These are phyloP conservation scores for Paramecium octaurelia DNA, from an alignment of 73 alveolate species.

Conservation along the genomic window DNA sequence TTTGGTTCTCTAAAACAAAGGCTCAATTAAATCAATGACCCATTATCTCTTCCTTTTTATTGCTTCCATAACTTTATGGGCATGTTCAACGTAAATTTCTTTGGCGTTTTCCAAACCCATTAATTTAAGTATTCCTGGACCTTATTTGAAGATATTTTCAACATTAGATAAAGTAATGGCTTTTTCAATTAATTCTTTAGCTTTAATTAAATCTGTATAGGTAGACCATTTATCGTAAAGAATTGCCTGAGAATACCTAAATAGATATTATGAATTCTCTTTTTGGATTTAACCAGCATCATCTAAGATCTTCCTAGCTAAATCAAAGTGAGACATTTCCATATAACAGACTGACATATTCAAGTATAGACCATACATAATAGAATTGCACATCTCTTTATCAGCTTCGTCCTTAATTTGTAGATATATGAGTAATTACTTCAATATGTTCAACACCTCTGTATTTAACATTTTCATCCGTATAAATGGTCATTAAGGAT, in stretches of 20 bases:
- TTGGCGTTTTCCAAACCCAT: conserved; percentile 17
- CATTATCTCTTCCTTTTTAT: not conserved
- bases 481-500: conserved; percentile 5
- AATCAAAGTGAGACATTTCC: conserved; percentile 17
- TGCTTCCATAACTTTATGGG: not conserved
- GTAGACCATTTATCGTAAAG: conserved; percentile 35
- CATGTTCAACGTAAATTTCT: conserved; percentile 26
- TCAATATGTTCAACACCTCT: conserved; percentile 24
- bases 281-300: conserved; percentile 35
- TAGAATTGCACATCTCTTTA: conserved; percentile 41
- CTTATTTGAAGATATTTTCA: conserved; percentile 44
- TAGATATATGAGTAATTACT: not conserved
- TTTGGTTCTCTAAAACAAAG: conserved; percentile 31
- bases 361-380: conserved; percentile 20
- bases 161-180: conserved; percentile 21
- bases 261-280: conserved; percentile 33
- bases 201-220: not conserved
- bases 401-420: not conserved
- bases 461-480: conserved; percentile 41
- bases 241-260: conserved; percentile 46
- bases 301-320: conserved; percentile 13
- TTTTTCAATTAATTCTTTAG: not conserved
- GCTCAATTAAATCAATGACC: conserved; percentile 4
- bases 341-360: conserved; percentile 46
- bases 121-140: conserved; percentile 38